Percentiles rank a stretch among this genome's conserved stretches.
Conservation (phyloP, 202 grass and related monocot genomes). For the Setaria italica region DNA sequence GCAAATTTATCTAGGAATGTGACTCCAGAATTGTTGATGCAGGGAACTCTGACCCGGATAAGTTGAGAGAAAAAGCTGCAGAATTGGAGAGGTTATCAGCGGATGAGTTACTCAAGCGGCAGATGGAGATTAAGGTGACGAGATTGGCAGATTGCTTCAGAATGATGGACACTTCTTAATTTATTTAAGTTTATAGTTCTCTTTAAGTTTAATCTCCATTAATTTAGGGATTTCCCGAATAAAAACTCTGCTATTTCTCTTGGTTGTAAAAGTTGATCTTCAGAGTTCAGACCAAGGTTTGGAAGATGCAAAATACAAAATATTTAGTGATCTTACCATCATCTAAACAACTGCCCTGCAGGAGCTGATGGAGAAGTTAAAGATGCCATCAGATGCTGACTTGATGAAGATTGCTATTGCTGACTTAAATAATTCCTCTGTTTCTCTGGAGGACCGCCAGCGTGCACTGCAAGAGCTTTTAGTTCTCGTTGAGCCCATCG, state of each 20-base stretch:
- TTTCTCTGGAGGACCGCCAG: slow-evolving; percentile 66
- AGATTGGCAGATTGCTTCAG: not conserved
- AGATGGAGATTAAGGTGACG: slow-evolving; percentile 76
- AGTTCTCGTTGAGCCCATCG: slow-evolving; percentile 80
- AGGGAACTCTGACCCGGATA: slow-evolving; percentile 93
- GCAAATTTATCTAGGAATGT: not conserved
- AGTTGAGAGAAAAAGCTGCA: slow-evolving; percentile 73
- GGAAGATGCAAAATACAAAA: slow-evolving; percentile 10
- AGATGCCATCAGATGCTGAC: slow-evolving; percentile 85
- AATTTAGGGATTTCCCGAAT: not conserved
- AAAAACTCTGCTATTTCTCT: not conserved
- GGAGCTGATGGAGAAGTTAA: slow-evolving; percentile 89
- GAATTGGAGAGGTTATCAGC: slow-evolving; percentile 64
- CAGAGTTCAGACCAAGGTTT: not conserved
- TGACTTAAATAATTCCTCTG: slow-evolving; percentile 88
- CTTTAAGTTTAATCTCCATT: not conserved
- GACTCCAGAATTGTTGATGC: not conserved
- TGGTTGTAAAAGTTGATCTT: not conserved
- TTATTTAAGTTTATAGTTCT: not conserved
- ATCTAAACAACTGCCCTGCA: slow-evolving; percentile 26
- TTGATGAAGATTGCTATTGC: slow-evolving; percentile 89
- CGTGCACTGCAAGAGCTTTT: slow-evolving; percentile 82
- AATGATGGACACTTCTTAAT: not conserved
- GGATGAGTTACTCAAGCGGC: slow-evolving; percentile 68
- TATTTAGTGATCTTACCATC: not conserved